These are phyloP conservation scores for Cubamyces sp. DNA, from an alignment of 768 basidiomycete genomes.

Conservation along the genomic window DNA sequence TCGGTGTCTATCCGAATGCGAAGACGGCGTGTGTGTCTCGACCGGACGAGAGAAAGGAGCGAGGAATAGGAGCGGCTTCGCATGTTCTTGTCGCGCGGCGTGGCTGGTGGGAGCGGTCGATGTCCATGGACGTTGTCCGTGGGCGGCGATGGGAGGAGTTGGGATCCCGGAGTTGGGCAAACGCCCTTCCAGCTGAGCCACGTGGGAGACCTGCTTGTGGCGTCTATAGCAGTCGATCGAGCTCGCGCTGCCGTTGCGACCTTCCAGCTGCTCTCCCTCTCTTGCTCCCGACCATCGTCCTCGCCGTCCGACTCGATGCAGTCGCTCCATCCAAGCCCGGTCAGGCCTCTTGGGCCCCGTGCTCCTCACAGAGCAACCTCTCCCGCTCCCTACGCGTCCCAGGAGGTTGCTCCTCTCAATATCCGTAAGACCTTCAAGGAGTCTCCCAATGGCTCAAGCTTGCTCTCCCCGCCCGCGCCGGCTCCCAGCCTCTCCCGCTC, in stretches of 20 bases:
- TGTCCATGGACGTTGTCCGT: not conserved
- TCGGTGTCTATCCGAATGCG: not conserved
- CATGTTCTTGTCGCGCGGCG: not conserved
- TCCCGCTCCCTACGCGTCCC: slow-evolving; percentile 38
- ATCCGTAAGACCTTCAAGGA: slow-evolving; percentile 42
- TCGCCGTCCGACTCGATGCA: slow-evolving; percentile 31
- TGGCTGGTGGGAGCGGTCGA: not conserved
- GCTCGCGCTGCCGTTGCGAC: slow-evolving; percentile 19
- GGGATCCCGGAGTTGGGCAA: slow-evolving; percentile 2
- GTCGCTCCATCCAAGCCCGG: slow-evolving; percentile 32
- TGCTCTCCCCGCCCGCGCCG: slow-evolving; percentile 22
- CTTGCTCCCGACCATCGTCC: slow-evolving; percentile 17
- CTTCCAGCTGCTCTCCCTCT: slow-evolving; percentile 13
- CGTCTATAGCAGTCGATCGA: slow-evolving; percentile 19
- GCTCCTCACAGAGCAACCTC: slow-evolving; percentile 47
- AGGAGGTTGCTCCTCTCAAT: slow-evolving; percentile 44
- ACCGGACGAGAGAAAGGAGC: not conserved
- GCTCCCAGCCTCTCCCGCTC: slow-evolving; percentile 26
- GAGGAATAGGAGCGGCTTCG: not conserved
- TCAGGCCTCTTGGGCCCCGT: slow-evolving; percentile 58
- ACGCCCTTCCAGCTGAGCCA: slow-evolving; percentile 1
- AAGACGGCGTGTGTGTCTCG: slow-evolving; percentile 1
- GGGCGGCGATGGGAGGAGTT: slow-evolving; percentile 20
- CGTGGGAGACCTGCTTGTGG: slow-evolving; percentile 21
- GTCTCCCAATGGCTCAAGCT: slow-evolving; percentile 36